phyloP scores from a whole-genome alignment of 148 eudicot genomes.

The Polygonum aviculare region DNA sequence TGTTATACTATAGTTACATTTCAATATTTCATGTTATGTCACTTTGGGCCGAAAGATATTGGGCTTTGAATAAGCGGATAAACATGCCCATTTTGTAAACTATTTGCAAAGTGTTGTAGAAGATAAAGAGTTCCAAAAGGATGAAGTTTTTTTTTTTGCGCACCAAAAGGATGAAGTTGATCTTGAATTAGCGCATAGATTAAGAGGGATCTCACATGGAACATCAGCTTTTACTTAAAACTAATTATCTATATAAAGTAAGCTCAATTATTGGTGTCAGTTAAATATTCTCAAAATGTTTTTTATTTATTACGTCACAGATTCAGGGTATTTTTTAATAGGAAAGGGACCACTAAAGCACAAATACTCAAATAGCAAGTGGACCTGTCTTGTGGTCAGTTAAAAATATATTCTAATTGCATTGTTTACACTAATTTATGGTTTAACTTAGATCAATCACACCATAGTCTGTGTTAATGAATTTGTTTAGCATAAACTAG shows the following conservation, averaged over 20 bases:
- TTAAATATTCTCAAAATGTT: neutral
- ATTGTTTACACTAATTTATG: neutral
- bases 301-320: constrained; percentile 3
- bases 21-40: too few relatives aligned
- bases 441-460: too few relatives aligned
- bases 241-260: neutral
- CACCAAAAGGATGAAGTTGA: neutral
- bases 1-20: too few relatives aligned
- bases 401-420: neutral
- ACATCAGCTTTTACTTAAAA: neutral
- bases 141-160: too few relatives aligned
- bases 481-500: neutral
- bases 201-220: constrained; percentile 6
- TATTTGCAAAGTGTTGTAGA: neutral
- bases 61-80: neutral
- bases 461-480: too few relatives aligned
- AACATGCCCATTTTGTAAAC: neutral
- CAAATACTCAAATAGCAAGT: neutral
- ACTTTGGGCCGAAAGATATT: neutral
- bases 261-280: neutral
- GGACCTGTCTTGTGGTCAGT: neutral
- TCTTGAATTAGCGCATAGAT: neutral
- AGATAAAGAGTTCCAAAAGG: neutral
- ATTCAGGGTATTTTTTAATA: neutral
- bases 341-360: neutral